Conservation (phyloP, 2,329 filamentous ascomycete genomes). For the Trichoderma sp. region DNA sequence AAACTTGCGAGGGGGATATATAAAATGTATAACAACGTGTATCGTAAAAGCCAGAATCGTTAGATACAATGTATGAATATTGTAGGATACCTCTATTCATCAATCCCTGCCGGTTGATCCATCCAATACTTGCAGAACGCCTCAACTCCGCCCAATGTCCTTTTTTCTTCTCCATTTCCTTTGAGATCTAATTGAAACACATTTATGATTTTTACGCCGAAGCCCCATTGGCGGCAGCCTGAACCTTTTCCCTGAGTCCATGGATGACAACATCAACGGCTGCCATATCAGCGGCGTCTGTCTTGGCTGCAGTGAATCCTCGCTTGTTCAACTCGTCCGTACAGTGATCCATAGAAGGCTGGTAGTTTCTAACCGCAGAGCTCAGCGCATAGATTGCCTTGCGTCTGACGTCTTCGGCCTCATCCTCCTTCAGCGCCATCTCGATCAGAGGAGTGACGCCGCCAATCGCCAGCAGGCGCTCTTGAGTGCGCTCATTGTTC, state of each 20-base stretch:
- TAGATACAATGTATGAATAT: conserved; percentile 19
- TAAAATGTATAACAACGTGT: conserved; percentile 41
- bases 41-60: conserved; percentile 32
- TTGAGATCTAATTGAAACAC: background rate
- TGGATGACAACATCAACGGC: conserved; percentile 75
- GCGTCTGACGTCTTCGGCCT: conserved; percentile 67
- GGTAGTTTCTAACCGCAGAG: conserved; percentile 83
- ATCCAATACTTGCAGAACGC: conserved; percentile 13
- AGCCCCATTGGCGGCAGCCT: conserved; percentile 36
- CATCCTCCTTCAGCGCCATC: conserved; percentile 61
- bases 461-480: conserved; percentile 63
- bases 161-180: background rate
- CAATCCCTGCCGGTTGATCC: background rate
- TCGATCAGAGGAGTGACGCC: conserved; percentile 70
- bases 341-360: conserved; percentile 74
- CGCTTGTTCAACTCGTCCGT: conserved; percentile 61
- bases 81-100: background rate
- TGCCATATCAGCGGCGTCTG: conserved; percentile 89
- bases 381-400: conserved; percentile 92
- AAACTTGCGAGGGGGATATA: conserved; percentile 31
- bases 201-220: background rate
- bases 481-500: conserved; percentile 87
- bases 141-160: conserved; percentile 44
- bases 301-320: conserved; percentile 57
- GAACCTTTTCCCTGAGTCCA: conserved; percentile 59